Evolutionary conservation across 1,284 basidiomycete genomes (phyloP), one percentile per base, ranked within the genome.

Genomic region (Tilletia indica): DNA sequence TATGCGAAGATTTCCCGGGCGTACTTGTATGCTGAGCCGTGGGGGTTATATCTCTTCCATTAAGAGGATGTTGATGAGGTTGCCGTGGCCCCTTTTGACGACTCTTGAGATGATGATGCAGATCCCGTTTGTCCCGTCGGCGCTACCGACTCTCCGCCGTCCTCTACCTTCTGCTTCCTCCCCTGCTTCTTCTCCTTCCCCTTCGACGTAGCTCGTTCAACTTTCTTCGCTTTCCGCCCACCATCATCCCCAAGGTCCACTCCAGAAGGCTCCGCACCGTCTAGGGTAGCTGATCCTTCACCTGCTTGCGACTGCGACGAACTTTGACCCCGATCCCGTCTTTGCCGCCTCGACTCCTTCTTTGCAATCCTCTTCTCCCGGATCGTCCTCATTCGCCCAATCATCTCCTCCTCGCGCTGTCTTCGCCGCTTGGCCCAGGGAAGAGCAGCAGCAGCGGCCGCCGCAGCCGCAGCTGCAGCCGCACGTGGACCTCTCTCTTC

Each of bases 331-430:
- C 51, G 11, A 5, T 16, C 58, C 58, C 58, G 58, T 31, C 36
- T 16, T 31, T 38, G 58, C 36, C 58, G 21, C 25, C 58, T 63
- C 58, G 58, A 14, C 58, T 63, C 58, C 58, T 19, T 6, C 25
- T 31, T 16, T 31, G 58, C 34, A 16, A 63, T 63, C 58, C 25
- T 25, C 36, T 38, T 63, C 58, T 31, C 58, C 58, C 58, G 16
- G 8, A 63, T 25, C 58, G 34, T 63, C 19, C 36, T 25, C 58
- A 63, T 63, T 31, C 58, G 58, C 34, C 58, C 58, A 34, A 63
- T 63, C 58, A 63, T n/a, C 58, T 63, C 58, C 25, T 63, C 58
- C 25, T 63, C 58, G 25, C 58, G 21, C 25, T 63, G 58, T 36
- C 58, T 25, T 31, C 58, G 58, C 16, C 34, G 16, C 58, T 63